Evolutionary conservation across 257 asterid species (phyloP).

Genomic region (Capsicum baccatum): DNA sequence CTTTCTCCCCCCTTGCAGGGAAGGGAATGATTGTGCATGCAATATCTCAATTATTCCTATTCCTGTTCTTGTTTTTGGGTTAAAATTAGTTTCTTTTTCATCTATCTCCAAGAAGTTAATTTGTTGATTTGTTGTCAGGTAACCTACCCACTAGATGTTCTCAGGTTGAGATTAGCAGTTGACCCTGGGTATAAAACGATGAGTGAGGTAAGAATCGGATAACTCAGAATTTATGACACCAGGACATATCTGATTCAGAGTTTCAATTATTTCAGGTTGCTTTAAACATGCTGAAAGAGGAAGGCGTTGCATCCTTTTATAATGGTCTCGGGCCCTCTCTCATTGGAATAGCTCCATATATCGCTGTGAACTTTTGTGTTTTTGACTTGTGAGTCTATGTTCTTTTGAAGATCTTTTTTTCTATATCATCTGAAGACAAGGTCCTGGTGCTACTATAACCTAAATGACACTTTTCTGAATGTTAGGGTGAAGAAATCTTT

Average conservation of each 20-base stretch:
- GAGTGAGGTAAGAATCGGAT: conserved; percentile 67
- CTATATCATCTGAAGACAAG: conserved; percentile 19
- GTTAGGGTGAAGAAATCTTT: conserved; percentile 87
- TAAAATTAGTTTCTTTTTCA: not conserved
- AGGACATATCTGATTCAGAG: conserved; percentile 6
- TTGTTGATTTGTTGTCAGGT: conserved; percentile 55
- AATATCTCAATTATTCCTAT: not conserved
- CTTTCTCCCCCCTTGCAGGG: not conserved
- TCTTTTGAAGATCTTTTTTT: conserved; percentile 35
- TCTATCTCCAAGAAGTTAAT: conserved; percentile 24
- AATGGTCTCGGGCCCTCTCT: conserved; percentile 96
- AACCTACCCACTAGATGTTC: conserved; percentile 90
- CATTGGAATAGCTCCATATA: conserved; percentile 93
- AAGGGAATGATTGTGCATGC: not conserved
- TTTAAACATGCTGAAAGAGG: conserved; percentile 84
- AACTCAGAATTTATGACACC: not conserved
- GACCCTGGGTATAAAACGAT: conserved; percentile 86
- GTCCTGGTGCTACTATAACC: not conserved
- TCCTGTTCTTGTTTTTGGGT: not conserved
- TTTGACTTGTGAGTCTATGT: conserved; percentile 90
- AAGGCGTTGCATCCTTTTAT: conserved; percentile 83
- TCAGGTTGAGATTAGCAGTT: conserved; percentile 87
- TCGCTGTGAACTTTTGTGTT: conserved; percentile 94
- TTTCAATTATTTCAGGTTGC: conserved; percentile 69
- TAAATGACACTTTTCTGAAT: conserved; percentile 33